phyloP scores from a whole-genome alignment of 352 stramenopile species.

The Pilasporangium apinafurcum region DNA sequence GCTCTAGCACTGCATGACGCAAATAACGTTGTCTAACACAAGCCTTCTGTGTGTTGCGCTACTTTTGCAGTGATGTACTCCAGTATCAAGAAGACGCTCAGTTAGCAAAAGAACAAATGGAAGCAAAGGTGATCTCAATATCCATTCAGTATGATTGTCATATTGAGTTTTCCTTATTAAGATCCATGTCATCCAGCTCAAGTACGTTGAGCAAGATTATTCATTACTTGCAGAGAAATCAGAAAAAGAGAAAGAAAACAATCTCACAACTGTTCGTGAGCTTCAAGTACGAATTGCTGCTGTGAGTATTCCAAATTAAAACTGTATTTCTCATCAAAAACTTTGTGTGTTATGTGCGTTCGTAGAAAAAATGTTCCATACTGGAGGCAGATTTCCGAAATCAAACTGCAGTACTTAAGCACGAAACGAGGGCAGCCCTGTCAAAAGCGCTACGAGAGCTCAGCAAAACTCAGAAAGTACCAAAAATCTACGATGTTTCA shows the following conservation, averaged over 20 bases:
- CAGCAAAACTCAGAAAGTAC: conserved; percentile 54
- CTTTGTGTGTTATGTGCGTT: background rate
- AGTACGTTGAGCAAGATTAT: conserved; percentile 68
- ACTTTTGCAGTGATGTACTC: conserved; percentile 32
- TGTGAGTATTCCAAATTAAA: background rate
- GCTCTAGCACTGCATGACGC: too few species aligned
- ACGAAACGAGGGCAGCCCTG: conserved; percentile 42
- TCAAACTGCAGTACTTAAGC: conserved; percentile 33
- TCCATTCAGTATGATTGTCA: background rate
- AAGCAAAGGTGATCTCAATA: conserved; percentile 36
- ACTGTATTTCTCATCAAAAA: too few species aligned
- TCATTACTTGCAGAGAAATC: conserved; percentile 37
- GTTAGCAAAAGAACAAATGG: conserved; percentile 57
- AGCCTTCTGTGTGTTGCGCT: background rate
- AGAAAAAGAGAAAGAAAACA: conserved; percentile 57
- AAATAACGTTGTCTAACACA: too few species aligned
- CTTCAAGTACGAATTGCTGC: conserved; percentile 28
- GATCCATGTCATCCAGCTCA: conserved; percentile 27
- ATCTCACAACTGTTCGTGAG: conserved; percentile 22
- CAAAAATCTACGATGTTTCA: background rate
- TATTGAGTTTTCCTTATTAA: background rate
- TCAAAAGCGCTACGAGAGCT: conserved; percentile 61
- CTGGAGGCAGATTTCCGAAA: conserved; percentile 30
- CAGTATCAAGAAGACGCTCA: conserved; percentile 68
- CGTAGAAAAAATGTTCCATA: conserved; percentile 32